These are phyloP conservation scores for Sonneratia caseolaris DNA, from an alignment of 345 rosid species.

Conservation along the genomic window DNA sequence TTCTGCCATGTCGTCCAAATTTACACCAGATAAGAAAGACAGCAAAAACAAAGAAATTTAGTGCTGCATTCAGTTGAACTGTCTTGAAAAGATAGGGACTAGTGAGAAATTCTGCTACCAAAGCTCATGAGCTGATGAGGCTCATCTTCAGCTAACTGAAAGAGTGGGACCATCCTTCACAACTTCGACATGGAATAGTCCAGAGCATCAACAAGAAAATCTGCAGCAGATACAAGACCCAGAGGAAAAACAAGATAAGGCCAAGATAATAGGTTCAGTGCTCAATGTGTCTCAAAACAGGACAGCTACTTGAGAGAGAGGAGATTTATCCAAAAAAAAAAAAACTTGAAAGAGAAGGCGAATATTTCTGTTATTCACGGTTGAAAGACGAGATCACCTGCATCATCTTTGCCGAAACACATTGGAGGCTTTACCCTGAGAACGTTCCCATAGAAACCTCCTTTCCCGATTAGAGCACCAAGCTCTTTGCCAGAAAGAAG, in stretches of 20 bases:
- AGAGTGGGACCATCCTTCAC: slow-evolving; percentile 19
- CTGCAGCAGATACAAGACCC: slow-evolving; percentile 26
- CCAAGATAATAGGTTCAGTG: not conserved
- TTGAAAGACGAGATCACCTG: slow-evolving; percentile 32
- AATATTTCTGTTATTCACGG: not conserved
- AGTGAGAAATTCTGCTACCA: not conserved
- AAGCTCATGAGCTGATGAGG: not conserved
- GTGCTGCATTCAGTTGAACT: not conserved
- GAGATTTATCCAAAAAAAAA: too few relatives aligned
- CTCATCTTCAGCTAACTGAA: not conserved
- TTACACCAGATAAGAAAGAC: not conserved
- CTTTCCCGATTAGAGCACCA: slow-evolving; percentile 78
- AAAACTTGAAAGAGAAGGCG: not conserved
- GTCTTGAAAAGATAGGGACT: not conserved
- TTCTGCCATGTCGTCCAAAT: too few relatives aligned
- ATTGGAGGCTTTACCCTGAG: slow-evolving; percentile 90
- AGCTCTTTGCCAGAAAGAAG: slow-evolving; percentile 33
- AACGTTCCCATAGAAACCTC: slow-evolving; percentile 81
- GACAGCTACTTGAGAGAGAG: not conserved
- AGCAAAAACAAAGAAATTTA: not conserved
- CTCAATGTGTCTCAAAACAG: not conserved
- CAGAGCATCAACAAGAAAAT: slow-evolving; percentile 76
- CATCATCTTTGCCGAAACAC: slow-evolving; percentile 90
- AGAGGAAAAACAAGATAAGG: not conserved
- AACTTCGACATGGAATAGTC: slow-evolving; percentile 58